phyloP scores from a whole-genome alignment of 805 yeast genomes.

The Komagataella pseudopastoris region DNA sequence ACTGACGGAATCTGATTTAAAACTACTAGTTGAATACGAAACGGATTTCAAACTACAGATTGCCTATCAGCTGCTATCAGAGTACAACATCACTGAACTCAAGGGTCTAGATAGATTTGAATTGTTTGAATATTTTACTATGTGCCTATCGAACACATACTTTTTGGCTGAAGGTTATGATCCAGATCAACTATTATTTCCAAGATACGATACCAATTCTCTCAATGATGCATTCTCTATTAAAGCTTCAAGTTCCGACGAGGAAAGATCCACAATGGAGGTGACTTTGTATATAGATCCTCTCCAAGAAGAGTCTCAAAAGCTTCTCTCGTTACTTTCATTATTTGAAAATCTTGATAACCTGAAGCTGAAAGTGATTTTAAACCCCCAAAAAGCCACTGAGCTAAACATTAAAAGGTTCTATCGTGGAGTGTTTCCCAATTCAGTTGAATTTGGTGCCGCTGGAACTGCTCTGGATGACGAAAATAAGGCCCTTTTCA shows the following conservation, averaged over 20 bases:
- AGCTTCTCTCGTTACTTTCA: conserved; percentile 30
- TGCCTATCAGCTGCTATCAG: conserved; percentile 11
- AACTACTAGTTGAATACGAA: conserved; percentile 32
- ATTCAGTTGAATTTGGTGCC: conserved; percentile 17
- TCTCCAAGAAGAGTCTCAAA: conserved; percentile 53
- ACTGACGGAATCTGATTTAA: conserved; percentile 15
- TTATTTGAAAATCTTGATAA: conserved; percentile 28
- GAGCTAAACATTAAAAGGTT: conserved; percentile 35
- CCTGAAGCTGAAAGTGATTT: conserved; percentile 35
- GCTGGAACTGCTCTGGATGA: conserved; percentile 15
- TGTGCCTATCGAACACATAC: conserved; percentile 10
- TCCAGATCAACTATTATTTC: conserved; percentile 23
- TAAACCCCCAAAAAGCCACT: conserved; percentile 36
- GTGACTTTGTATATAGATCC: conserved; percentile 62
- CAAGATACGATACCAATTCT: conserved; percentile 29
- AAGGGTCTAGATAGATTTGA: conserved; percentile 4
- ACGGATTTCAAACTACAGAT: conserved; percentile 24
- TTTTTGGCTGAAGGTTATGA: conserved; percentile 23
- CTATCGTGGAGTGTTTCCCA: conserved; percentile 33
- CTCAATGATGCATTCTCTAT: conserved; percentile 3
- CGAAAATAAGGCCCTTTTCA: conserved; percentile 20
- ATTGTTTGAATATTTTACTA: conserved; percentile 11
- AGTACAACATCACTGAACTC: conserved; percentile 7
- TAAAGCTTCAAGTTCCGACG: not conserved
- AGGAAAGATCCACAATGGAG: conserved; percentile 22